Base-by-base conservation (phyloP, 2,329 filamentous ascomycete genomes). In the Lizonia empirigonia region DNA sequence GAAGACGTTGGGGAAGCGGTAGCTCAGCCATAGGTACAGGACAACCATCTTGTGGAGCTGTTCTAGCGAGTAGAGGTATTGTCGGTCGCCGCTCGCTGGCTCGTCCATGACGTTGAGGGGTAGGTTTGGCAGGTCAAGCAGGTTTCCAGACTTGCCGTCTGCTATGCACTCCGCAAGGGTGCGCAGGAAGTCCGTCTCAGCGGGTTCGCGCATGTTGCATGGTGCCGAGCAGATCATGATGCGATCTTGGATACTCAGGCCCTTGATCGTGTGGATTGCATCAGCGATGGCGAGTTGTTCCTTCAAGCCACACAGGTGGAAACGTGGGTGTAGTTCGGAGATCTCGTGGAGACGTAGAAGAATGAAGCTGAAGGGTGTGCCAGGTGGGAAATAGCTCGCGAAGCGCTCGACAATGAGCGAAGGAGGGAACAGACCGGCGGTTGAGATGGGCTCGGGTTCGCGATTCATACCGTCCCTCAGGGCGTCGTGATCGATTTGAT, bases 11-110 rank as follows among this genome's bases (percentile, higher is more conserved):
- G 85, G 80, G 71, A 93, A 96, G 6, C 93, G 87, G 73, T 93
- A 97, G 62, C 89, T 93, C 13, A 99, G 80, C 94, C 94, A 99
- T 2, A 96, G 80, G 69, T 97, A 99, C 37, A 92, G 77, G 35
- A 93, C 90, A 29, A 99, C 77, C 22, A 85, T 80, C 64, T 90
- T 89, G 76, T 99, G 94, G 13, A 99, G 79, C 3, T 77, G 72
- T 71, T 99, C 94, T 16, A 97, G 78, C 7, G 79, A 74, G 46
- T 78, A 77, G 9, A 99, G 79, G 59, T 91, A 90, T 0, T 77
- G 70, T 44, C 80, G 75, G 12, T 73, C 70, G 1, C 70, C 69
- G 0, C 74, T 75, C 1, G 78, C 69, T 0, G 75, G 64, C 20
- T 76, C 52, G 54, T 96, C 90, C 3, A 97, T 80, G 2, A 88